Conservation (phyloP, 1,284 basidiomycete genomes). For the Phlebopus sp. region DNA sequence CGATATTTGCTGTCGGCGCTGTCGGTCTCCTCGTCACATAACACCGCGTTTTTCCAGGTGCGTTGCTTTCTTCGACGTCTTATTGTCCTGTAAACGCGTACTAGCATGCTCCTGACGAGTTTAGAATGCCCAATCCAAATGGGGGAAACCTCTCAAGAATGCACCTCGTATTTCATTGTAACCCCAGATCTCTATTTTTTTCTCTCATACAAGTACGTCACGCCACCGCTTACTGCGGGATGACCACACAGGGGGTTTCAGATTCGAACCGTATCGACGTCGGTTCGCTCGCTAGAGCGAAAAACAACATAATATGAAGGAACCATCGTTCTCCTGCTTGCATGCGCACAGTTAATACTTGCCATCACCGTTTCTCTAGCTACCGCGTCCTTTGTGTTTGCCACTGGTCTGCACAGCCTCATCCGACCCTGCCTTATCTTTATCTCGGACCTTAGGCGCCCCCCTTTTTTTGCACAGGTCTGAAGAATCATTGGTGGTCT, state of each 20-base stretch:
- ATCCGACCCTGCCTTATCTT: slow-evolving; percentile 21
- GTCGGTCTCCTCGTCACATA: too few species aligned
- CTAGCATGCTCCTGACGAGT: too few species aligned
- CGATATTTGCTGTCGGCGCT: too few species aligned
- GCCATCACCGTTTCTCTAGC: background rate
- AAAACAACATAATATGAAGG: too few species aligned
- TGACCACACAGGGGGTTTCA: background rate
- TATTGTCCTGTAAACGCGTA: too few species aligned
- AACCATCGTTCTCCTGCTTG: too few species aligned
- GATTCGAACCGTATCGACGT: background rate
- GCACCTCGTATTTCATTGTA: background rate
- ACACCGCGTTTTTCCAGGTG: too few species aligned
- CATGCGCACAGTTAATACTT: too few species aligned
- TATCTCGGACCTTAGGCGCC: slow-evolving; percentile 33
- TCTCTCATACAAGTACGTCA: background rate
- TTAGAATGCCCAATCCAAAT: too few species aligned
- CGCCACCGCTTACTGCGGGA: background rate
- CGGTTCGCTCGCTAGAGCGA: background rate
- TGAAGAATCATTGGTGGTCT: background rate
- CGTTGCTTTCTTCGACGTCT: too few species aligned
- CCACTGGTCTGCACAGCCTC: background rate
- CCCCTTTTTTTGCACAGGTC: slow-evolving; percentile 25
- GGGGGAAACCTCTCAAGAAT: too few species aligned
- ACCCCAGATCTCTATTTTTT: background rate
- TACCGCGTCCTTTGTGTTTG: slow-evolving; percentile 15